These are phyloP conservation scores for Fraxinus nigra DNA, from an alignment of 305 asterid genomes.

Conservation along the genomic window DNA sequence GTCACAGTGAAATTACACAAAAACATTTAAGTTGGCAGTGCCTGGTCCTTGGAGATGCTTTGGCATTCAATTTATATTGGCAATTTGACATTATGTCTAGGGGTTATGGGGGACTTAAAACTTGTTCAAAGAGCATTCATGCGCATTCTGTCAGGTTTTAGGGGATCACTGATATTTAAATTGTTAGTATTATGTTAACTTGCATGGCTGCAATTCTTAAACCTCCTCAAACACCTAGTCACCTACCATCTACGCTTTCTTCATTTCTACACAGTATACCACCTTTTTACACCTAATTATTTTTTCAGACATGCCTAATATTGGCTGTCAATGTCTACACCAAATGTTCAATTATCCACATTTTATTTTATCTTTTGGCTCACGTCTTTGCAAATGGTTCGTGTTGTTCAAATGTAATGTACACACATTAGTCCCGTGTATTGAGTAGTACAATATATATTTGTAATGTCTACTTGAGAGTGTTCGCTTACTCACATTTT, in stretches of 20 bases:
- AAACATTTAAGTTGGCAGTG: neutral
- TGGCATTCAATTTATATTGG: neutral
- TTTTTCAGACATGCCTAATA: neutral
- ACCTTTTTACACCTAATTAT: neutral
- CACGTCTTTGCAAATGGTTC: neutral
- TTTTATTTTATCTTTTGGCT: neutral
- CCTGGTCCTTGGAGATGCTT: neutral
- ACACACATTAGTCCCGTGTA: neutral
- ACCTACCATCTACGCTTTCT: neutral
- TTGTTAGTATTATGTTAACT: neutral
- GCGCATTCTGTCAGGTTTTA: neutral
- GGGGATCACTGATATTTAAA: neutral
- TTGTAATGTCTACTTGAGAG: neutral
- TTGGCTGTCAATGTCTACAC: neutral
- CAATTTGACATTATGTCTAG: neutral
- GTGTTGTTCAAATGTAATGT: neutral
- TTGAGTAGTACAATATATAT: neutral
- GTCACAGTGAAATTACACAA: neutral
- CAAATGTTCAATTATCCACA: neutral
- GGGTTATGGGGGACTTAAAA: neutral
- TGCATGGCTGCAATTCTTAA: neutral
- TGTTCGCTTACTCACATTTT: neutral
- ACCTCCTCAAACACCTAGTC: neutral
- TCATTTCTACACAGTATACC: neutral
- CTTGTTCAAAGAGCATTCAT: neutral